Conservation (phyloP, 306 rosid species). For the Rosa multiflora region DNA sequence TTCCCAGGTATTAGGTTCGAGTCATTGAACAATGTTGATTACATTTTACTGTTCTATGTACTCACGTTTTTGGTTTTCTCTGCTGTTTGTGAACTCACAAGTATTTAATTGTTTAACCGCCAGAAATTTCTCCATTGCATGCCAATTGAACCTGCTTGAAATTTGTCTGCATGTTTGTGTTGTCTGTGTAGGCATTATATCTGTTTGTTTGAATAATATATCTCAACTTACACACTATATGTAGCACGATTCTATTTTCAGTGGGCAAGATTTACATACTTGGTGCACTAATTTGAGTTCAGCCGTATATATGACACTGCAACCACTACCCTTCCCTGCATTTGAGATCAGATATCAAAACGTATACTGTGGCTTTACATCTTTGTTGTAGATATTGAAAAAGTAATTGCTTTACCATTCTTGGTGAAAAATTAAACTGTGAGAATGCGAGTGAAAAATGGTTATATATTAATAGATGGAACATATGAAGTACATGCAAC, state of each 20-base stretch:
- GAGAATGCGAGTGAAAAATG: neutral
- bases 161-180: neutral
- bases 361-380: neutral
- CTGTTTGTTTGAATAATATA: neutral
- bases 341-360: neutral
- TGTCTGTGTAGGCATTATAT: neutral
- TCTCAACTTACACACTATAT: neutral
- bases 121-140: neutral
- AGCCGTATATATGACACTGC: neutral
- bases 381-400: neutral
- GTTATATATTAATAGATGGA: neutral
- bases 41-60: neutral
- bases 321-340: neutral
- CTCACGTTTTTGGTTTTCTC: neutral
- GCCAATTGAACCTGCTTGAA: neutral
- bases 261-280: neutral
- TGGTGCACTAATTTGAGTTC: neutral
- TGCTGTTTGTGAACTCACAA: neutral
- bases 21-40: neutral
- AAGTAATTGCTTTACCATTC: neutral
- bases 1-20: conserved; percentile 61
- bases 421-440: too few relatives aligned
- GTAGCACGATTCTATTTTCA: neutral
- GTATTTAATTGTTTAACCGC: neutral
- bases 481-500: neutral